These are phyloP conservation scores for Solanum raphanifolium DNA, from an alignment of 257 asterid species.

Conservation along the genomic window DNA sequence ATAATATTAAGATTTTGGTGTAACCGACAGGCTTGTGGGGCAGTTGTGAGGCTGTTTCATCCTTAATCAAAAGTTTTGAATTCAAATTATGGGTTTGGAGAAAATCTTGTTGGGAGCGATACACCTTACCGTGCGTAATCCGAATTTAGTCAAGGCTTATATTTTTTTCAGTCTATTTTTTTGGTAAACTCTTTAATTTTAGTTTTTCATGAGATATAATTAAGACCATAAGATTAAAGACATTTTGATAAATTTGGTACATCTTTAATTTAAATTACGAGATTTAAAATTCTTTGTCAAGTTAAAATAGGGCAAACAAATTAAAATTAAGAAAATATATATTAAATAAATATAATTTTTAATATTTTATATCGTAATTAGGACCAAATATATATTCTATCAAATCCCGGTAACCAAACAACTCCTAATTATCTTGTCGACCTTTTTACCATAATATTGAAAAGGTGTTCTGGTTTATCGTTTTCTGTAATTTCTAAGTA, in stretches of 20 bases:
- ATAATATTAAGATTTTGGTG: not conserved
- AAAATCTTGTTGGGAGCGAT: accelerated
- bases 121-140: accelerated
- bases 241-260: not conserved
- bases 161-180: not conserved
- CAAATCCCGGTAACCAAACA: not conserved
- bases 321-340: too few species aligned
- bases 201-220: not conserved
- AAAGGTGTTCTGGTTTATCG: not conserved
- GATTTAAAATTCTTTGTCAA: not conserved
- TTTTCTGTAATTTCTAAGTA: not conserved
- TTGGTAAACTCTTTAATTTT: not conserved
- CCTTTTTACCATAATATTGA: not conserved
- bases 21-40: not conserved
- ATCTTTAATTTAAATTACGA: not conserved
- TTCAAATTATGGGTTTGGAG: too few species aligned
- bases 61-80: too few species aligned
- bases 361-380: not conserved
- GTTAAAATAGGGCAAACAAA: too few species aligned
- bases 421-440: not conserved
- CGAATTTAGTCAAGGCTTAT: too few species aligned
- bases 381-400: not conserved
- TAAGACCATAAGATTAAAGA: not conserved
- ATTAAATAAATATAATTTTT: too few species aligned
- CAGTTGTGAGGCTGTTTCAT: accelerated